Evolutionary conservation across 2,329 filamentous ascomycete species (phyloP), one percentile per base, ranked within the genome.

Genomic region (Pestalotiopsis sp.): DNA sequence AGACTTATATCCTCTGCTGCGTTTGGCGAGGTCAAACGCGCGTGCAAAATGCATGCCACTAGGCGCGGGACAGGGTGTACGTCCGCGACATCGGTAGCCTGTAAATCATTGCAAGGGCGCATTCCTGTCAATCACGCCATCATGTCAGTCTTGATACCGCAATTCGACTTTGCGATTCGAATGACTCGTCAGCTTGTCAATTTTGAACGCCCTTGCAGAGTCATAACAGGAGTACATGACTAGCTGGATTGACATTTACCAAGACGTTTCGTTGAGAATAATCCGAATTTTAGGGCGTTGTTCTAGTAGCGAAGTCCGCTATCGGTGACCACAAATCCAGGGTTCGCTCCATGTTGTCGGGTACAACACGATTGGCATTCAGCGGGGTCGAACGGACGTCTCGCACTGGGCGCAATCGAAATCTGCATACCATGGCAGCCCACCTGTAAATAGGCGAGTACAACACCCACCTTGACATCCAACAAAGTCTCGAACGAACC

Each of bases 381-480:
- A 17, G 39, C 17, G 39, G 39, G 39, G 39, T 45, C 39, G 11
- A 17, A 45, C 39, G 9, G 9, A 12, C 39, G 39, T 45, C 39
- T 12, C 39, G 39, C 39, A 45, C 14, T 45, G 39, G 39, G 39
- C 9, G 39, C 39, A 45, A 45, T 17, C 2, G 39, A 41, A 41
- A 45, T 45, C 39, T 45, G 39, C 39, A 45, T 12, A 45, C 39
- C 39, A 45, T 12, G 27, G 27, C 3, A 17, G 39, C 39, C n/a
- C 55, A 20, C 13, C 25, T 45, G 12, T 45, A 17, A 45, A 45
- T 45, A 3, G 5, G 39, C 17, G 3, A 1, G 39, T 45, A 45
- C 39, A 45, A 45, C 4, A 45, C 27, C 27, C 6, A 9, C 27
- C 27, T 31, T 9, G 39, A 45, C 39, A 90, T 71, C 91, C 77